Percentiles rank a stretch among this genome's conserved stretches.
Evolutionary conservation across 2,329 filamentous ascomycete species (phyloP).

Genomic region (Colletotrichum filicis): DNA sequence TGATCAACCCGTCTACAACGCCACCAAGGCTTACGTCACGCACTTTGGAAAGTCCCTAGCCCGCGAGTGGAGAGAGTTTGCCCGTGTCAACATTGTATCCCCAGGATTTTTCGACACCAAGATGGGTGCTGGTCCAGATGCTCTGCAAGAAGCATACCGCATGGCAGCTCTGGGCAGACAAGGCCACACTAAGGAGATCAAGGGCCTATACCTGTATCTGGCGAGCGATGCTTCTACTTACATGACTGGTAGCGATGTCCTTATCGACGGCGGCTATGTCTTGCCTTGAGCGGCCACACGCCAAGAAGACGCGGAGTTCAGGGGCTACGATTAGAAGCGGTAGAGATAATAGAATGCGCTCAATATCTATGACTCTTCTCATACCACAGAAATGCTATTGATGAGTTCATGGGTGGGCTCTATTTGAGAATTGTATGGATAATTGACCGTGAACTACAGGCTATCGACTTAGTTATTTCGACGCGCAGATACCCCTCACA

Average conservation of each 20-base stretch:
- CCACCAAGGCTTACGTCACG: constrained; percentile 64
- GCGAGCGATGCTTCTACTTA: constrained; percentile 63
- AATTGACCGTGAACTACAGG: no score
- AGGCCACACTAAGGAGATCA: constrained; percentile 73
- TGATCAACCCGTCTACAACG: constrained; percentile 59
- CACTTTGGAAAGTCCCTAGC: constrained; percentile 67
- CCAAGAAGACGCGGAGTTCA: neutral
- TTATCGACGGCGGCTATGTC: constrained; percentile 55
- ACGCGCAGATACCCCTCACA: no score
- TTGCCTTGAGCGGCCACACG: constrained; percentile 17
- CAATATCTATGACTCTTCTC: neutral
- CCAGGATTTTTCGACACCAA: constrained; percentile 67
- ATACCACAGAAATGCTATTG: neutral
- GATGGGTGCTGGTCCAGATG: constrained; percentile 58
- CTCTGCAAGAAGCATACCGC: constrained; percentile 57
- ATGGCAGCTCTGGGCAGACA: constrained; percentile 66
- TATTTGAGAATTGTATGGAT: no score
- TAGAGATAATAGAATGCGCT: neutral
- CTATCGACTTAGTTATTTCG: no score
- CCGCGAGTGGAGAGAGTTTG: constrained; percentile 67
- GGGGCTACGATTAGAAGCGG: neutral
- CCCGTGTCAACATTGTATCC: constrained; percentile 65
- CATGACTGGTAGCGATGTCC: constrained; percentile 59
- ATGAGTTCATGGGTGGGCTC: no score
- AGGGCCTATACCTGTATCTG: constrained; percentile 67